Conservation (phyloP, 2,329 filamentous ascomycete genomes). For the Geoglossum cookeanum region DNA sequence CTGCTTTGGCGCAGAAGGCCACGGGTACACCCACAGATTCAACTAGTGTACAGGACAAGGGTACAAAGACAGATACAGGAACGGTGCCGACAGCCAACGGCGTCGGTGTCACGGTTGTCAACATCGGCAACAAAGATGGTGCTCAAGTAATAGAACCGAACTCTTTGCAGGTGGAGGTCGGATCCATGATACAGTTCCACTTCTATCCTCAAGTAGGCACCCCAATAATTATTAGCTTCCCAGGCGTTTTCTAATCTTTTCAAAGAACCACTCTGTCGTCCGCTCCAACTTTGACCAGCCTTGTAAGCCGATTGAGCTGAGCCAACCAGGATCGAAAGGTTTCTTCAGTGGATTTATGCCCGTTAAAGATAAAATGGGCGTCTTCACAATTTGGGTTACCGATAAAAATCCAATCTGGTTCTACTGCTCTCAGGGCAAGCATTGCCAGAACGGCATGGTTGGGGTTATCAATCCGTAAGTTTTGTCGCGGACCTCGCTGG, state of each 20-base stretch:
- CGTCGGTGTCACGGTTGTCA: slow-evolving; percentile 37
- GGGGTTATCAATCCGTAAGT: slow-evolving; percentile 61
- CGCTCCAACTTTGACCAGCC: slow-evolving; percentile 57
- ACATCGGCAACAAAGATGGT: slow-evolving; percentile 36
- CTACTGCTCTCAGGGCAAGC: slow-evolving; percentile 55
- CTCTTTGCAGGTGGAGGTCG: slow-evolving; percentile 41
- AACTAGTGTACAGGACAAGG: not conserved
- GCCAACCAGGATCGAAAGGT: slow-evolving; percentile 33
- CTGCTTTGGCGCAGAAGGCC: not conserved
- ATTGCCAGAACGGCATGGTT: slow-evolving; percentile 58
- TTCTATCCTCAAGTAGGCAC: slow-evolving; percentile 27
- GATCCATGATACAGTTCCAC: slow-evolving; percentile 35
- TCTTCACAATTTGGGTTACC: slow-evolving; percentile 53
- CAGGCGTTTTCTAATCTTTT: not conserved
- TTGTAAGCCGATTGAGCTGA: slow-evolving; percentile 40
- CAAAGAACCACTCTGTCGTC: slow-evolving; percentile 55
- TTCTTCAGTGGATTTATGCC: slow-evolving; percentile 52
- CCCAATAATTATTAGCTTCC: not conserved
- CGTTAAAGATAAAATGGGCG: slow-evolving; percentile 36
- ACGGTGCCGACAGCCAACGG: not conserved
- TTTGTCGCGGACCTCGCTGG: not conserved
- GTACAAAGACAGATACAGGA: not conserved
- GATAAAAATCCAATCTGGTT: slow-evolving; percentile 56
- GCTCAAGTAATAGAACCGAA: slow-evolving; percentile 45
- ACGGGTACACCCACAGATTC: not conserved